phyloP scores from a whole-genome alignment of 2,329 filamentous ascomycete species.

The Cordyceps javanica region DNA sequence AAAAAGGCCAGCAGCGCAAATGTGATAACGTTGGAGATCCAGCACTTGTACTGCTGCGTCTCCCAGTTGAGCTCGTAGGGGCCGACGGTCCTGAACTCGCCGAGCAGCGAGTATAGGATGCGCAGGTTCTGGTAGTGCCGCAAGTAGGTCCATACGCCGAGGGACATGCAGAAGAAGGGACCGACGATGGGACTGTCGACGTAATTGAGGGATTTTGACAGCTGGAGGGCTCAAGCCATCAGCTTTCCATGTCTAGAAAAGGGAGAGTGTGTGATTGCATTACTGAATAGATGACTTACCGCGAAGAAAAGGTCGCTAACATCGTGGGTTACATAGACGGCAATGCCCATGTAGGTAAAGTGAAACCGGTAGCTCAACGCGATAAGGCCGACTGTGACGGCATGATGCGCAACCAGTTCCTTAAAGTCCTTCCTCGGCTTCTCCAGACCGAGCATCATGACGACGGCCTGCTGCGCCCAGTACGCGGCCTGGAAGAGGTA shows the following conservation, averaged over 20 bases:
- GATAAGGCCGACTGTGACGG: constrained; percentile 81
- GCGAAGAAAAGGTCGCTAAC: constrained; percentile 94
- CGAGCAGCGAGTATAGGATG: constrained; percentile 70
- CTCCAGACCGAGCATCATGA: constrained; percentile 79
- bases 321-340: constrained; percentile 91
- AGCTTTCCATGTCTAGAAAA: too few species aligned
- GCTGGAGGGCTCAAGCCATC: too few species aligned
- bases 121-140: constrained; percentile 78
- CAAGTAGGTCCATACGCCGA: constrained; percentile 79
- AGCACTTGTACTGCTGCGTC: constrained; percentile 70
- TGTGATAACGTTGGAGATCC: constrained; percentile 62
- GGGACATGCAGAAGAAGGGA: constrained; percentile 80
- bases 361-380: constrained; percentile 88
- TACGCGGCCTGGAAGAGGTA: constrained; percentile 92
- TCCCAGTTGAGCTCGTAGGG: constrained; percentile 74
- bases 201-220: constrained; percentile 89
- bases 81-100: constrained; percentile 67
- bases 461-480: constrained; percentile 92
- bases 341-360: constrained; percentile 90
- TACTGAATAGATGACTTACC: too few species aligned
- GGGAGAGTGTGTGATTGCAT: too few species aligned
- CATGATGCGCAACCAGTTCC: constrained; percentile 85
- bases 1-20: constrained; percentile 57
- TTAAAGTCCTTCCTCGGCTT: constrained; percentile 93
- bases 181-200: constrained; percentile 70